These are phyloP conservation scores for Tetrapyrgos nigripes DNA, from an alignment of 1,284 basidiomycete species.

Conservation along the genomic window DNA sequence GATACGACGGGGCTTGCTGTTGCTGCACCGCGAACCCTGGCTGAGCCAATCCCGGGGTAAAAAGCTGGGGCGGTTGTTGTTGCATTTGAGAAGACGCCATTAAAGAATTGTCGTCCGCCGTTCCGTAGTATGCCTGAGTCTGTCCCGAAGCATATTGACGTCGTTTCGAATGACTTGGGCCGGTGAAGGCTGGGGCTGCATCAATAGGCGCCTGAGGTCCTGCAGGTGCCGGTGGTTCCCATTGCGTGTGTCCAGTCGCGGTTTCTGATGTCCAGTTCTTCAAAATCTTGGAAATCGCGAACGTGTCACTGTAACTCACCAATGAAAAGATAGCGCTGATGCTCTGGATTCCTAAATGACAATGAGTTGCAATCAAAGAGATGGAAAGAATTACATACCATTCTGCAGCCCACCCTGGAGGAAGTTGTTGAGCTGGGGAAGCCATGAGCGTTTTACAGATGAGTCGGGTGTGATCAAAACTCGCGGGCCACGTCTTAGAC, in stretches of 20 bases:
- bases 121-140: slow-evolving; percentile 85
- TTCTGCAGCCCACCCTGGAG: slow-evolving; percentile 89
- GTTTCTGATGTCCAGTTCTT: slow-evolving; percentile 42
- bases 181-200: slow-evolving; percentile 45
- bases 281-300: slow-evolving; percentile 7
- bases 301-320: slow-evolving; percentile 39
- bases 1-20: slow-evolving; percentile 52
- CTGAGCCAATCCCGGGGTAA: slow-evolving; percentile 81
- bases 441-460: slow-evolving; percentile 52
- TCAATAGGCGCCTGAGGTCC: slow-evolving; percentile 45
- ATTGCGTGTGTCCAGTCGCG: slow-evolving; percentile 54
- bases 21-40: slow-evolving; percentile 72
- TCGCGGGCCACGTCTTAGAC: slow-evolving; percentile 25
- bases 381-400: slow-evolving; percentile 59
- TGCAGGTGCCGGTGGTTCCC: slow-evolving; percentile 53
- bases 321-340: slow-evolving; percentile 88
- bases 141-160: slow-evolving; percentile 92
- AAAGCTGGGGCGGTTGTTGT: slow-evolving; percentile 64
- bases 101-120: slow-evolving; percentile 38
- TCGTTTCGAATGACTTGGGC: slow-evolving; percentile 63
- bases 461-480: slow-evolving; percentile 3
- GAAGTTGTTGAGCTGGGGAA: slow-evolving; percentile 74
- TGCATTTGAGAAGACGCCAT: slow-evolving; percentile 12
- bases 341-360: slow-evolving; percentile 72
- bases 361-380: slow-evolving; percentile 7